Percentiles rank a stretch among this genome's conserved stretches.
These are phyloP conservation scores for Immersiella caudata DNA, from an alignment of 495 filamentous ascomycete species.

Conservation along the genomic window DNA sequence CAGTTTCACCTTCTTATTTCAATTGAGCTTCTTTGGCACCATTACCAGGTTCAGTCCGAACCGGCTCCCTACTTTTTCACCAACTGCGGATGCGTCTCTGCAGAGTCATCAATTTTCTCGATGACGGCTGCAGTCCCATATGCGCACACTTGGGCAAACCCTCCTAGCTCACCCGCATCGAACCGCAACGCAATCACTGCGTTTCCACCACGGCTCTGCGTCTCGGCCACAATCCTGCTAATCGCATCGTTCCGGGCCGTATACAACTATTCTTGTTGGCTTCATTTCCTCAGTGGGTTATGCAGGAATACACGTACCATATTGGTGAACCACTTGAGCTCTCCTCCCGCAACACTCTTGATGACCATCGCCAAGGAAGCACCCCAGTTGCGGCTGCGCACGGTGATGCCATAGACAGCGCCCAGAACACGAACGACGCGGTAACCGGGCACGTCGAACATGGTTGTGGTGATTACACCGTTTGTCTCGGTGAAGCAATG, in stretches of 20 bases:
- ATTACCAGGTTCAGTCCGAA: neutral
- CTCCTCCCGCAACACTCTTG: slow-evolving; percentile 57
- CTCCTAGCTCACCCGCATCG: slow-evolving; percentile 52
- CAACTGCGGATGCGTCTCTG: slow-evolving; percentile 28
- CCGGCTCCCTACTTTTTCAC: neutral
- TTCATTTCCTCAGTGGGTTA: neutral
- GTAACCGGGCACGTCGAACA: slow-evolving; percentile 59
- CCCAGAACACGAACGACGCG: slow-evolving; percentile 60
- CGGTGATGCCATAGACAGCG: slow-evolving; percentile 61
- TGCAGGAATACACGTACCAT: slow-evolving; percentile 34
- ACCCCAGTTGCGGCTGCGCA: slow-evolving; percentile 57
- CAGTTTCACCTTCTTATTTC: neutral
- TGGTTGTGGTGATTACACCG: slow-evolving; percentile 59
- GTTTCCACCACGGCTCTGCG: slow-evolving; percentile 60
- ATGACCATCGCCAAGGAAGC: slow-evolving; percentile 50
- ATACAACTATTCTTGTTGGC: slow-evolving; percentile 45
- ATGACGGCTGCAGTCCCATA: slow-evolving; percentile 62
- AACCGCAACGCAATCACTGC: slow-evolving; percentile 61
- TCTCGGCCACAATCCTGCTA: slow-evolving; percentile 57
- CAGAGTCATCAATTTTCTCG: slow-evolving; percentile 43
- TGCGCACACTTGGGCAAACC: slow-evolving; percentile 60
- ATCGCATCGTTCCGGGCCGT: slow-evolving; percentile 58
- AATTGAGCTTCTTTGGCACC: neutral
- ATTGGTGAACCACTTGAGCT: slow-evolving; percentile 60
- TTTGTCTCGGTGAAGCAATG: slow-evolving; percentile 64